Conservation (phyloP, 2,329 filamentous ascomycete genomes). For the Ophiostoma ips region DNA sequence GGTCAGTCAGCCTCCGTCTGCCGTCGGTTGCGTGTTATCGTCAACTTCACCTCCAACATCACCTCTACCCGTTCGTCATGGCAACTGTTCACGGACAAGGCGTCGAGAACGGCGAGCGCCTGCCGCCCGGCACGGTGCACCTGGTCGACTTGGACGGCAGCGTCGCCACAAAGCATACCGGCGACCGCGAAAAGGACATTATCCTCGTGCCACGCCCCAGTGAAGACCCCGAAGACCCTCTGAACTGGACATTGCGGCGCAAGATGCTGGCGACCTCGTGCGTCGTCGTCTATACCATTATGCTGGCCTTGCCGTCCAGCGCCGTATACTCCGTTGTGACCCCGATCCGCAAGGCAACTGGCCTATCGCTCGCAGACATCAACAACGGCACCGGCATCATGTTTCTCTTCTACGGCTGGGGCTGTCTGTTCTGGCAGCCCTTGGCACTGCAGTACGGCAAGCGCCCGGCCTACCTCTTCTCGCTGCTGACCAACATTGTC, state of each 20-base stretch:
- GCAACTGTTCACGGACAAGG: background rate
- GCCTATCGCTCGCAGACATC: constrained; percentile 28
- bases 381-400: constrained; percentile 36
- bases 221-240: constrained; percentile 35
- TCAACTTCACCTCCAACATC: background rate
- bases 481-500: constrained; percentile 18
- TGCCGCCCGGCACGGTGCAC: background rate
- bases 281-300: constrained; percentile 27
- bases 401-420: constrained; percentile 29
- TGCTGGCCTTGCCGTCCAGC: constrained; percentile 31
- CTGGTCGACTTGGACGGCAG: background rate
- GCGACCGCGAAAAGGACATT: constrained; percentile 18
- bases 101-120: background rate
- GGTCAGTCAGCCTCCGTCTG: background rate
- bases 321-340: constrained; percentile 36
- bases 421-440: constrained; percentile 32
- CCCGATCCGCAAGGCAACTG: constrained; percentile 31
- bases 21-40: background rate
- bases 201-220: constrained; percentile 25
- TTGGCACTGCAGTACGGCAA: constrained; percentile 30
- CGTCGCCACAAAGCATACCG: background rate
- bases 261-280: constrained; percentile 26
- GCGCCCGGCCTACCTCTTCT: constrained; percentile 14
- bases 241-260: constrained; percentile 36
- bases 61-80: background rate